Evolutionary conservation across 1,139 yeast genomes (phyloP).

Genomic region (Zygosaccharomyces sapae): DNA sequence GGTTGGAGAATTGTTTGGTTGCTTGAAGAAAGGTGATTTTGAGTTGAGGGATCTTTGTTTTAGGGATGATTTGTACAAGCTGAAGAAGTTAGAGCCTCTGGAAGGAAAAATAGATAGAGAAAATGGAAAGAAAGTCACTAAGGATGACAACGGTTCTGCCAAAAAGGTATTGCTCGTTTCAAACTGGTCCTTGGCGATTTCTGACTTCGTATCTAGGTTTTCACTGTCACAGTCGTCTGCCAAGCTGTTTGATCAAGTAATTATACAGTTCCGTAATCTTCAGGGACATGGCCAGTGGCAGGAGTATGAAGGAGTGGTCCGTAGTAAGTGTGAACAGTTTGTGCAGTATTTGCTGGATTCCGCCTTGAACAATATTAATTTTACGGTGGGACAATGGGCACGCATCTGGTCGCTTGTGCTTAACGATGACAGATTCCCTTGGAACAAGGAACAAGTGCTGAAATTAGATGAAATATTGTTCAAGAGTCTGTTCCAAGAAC

Average conservation of each 20-base stretch:
- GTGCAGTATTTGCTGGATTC: conserved; percentile 8
- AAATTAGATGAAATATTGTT: conserved; percentile 13
- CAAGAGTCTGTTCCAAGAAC: conserved; percentile 13
- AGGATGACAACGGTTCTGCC: neutral
- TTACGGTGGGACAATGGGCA: conserved; percentile 10
- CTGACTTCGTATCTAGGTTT: conserved; percentile 17
- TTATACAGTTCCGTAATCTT: conserved; percentile 9
- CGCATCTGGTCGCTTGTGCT: conserved; percentile 11
- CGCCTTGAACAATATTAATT: conserved; percentile 3
- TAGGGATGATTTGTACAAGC: conserved; percentile 27
- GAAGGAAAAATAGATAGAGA: neutral
- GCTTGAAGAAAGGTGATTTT: conserved; percentile 22
- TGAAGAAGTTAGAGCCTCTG: conserved; percentile 16
- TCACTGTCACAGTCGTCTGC: conserved; percentile 12
- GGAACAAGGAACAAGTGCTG: conserved; percentile 9
- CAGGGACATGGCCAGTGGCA: neutral
- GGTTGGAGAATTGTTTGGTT: conserved; percentile 17
- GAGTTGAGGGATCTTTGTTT: conserved; percentile 33
- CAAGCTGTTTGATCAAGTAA: conserved; percentile 13
- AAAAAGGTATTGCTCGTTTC: conserved; percentile 14
- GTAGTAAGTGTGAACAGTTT: conserved; percentile 7
- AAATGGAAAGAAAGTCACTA: too few species aligned
- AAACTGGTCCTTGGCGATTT: conserved; percentile 22
- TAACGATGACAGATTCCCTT: conserved; percentile 3
- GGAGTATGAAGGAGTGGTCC: conserved; percentile 8